Evolutionary conservation across 2,329 filamentous ascomycete species (phyloP).

Genomic region (Ceratocystis huliohia): DNA sequence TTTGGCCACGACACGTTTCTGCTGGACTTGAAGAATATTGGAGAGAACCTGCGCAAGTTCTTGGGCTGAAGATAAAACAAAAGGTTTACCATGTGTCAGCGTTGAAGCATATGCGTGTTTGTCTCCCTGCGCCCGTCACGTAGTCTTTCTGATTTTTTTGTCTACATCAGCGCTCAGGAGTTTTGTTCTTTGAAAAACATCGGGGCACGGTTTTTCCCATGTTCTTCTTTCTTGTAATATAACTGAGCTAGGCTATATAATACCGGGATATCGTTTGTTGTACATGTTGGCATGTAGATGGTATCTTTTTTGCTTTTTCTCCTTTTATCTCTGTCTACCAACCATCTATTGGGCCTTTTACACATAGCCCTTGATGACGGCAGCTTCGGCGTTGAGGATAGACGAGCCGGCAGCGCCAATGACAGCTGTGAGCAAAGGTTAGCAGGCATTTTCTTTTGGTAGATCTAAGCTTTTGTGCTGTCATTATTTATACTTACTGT

Average conservation of each 20-base stretch:
- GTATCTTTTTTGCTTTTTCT: neutral
- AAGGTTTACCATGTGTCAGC: no score
- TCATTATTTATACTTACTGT: constrained; percentile 36
- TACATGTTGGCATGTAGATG: neutral
- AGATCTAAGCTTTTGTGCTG: neutral
- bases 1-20: constrained; percentile 97
- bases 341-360: constrained; percentile 29
- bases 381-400: constrained; percentile 87
- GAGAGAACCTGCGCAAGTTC: constrained; percentile 69
- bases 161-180: neutral
- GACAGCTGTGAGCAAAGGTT: constrained; percentile 49
- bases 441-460: constrained; percentile 21
- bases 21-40: constrained; percentile 82
- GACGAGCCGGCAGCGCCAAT: constrained; percentile 94
- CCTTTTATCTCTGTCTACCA: neutral
- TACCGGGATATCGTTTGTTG: neutral
- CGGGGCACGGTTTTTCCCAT: neutral
- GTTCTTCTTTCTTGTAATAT: neutral
- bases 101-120: neutral
- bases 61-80: constrained; percentile 38
- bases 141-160: neutral
- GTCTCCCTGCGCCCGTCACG: neutral
- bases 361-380: constrained; percentile 76
- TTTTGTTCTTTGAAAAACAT: no score
- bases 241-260: neutral